Conservation (phyloP, 129 eudicot species). For the Artemisia annua region DNA sequence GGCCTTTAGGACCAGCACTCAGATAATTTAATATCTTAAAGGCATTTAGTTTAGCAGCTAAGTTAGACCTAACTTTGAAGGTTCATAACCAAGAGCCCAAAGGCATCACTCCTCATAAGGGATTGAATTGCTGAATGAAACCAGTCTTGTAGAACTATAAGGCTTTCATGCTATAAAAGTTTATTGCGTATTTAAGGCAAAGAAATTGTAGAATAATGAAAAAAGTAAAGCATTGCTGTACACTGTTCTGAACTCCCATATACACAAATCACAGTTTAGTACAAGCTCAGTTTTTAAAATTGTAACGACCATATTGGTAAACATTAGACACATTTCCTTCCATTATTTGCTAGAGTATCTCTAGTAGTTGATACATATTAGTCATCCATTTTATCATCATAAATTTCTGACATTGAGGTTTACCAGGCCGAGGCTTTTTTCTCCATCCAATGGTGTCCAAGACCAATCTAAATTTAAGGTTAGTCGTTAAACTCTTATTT, state of each 20-base stretch:
- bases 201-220: not conserved
- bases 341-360: constrained; percentile 14
- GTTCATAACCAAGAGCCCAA: constrained; percentile 2
- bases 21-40: not conserved
- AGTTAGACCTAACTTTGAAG: not conserved
- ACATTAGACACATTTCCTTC: constrained; percentile 5
- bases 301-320: not conserved
- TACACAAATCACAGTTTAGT: constrained; percentile 4
- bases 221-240: constrained; percentile 9
- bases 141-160: not conserved
- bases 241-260: constrained; percentile 11
- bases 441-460: constrained; percentile 32
- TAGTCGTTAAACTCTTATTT: constrained; percentile 27
- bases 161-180: not conserved
- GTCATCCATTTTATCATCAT: constrained; percentile 18
- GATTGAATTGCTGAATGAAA: constrained; percentile 4
- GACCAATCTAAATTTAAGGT: constrained; percentile 58
- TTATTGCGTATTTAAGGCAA: not conserved
- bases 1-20: not conserved
- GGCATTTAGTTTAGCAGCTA: not conserved
- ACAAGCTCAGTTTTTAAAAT: not conserved
- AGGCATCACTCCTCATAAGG: constrained; percentile 11
- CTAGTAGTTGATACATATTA: constrained; percentile 8
- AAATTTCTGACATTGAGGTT: constrained; percentile 40
- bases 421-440: constrained; percentile 49